A percentile compares a stretch with the other conserved stretches of the same genome.
Conservation (phyloP, 2,329 filamentous ascomycete species). For the Dendryphion nanum region DNA sequence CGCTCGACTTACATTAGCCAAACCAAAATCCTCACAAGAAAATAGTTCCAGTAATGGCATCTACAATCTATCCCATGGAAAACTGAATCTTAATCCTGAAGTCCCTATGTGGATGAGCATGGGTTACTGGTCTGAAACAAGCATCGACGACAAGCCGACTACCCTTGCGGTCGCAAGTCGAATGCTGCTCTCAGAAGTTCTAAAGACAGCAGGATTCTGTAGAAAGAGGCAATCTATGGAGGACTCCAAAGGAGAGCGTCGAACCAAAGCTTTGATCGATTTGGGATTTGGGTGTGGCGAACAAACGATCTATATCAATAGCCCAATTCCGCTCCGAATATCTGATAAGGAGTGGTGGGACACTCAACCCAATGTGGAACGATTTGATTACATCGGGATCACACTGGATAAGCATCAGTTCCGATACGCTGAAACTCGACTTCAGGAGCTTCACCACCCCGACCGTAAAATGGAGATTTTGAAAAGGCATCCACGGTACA, state of each 20-base stretch:
- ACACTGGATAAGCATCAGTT: constrained; percentile 52
- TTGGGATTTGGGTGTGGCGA: constrained; percentile 61
- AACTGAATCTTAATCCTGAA: constrained; percentile 52
- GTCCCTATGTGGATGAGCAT: constrained; percentile 64
- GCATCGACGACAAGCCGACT: not conserved
- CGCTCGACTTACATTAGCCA: not conserved
- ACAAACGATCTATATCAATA: constrained; percentile 50
- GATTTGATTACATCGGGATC: constrained; percentile 51
- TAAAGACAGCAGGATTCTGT: constrained; percentile 44
- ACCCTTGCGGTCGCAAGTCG: constrained; percentile 48
- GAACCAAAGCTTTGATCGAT: constrained; percentile 44
- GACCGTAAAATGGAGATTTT: not conserved
- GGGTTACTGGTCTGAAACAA: constrained; percentile 56
- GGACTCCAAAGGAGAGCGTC: not conserved
- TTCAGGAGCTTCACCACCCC: constrained; percentile 8
- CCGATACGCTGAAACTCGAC: constrained; percentile 25
- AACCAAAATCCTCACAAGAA: not conserved
- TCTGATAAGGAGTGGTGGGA: constrained; percentile 19
- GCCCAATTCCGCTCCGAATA: constrained; percentile 9
- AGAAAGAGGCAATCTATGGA: constrained; percentile 4
- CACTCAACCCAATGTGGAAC: constrained; percentile 1
- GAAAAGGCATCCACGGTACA: too few relatives aligned
- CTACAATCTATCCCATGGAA: constrained; percentile 57
- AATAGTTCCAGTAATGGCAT: constrained; percentile 5
- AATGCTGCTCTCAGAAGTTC: constrained; percentile 50